Percentiles rank a stretch among this genome's conserved stretches.
Conservation (phyloP, 345 rosid genomes). For the Populus tremula region DNA sequence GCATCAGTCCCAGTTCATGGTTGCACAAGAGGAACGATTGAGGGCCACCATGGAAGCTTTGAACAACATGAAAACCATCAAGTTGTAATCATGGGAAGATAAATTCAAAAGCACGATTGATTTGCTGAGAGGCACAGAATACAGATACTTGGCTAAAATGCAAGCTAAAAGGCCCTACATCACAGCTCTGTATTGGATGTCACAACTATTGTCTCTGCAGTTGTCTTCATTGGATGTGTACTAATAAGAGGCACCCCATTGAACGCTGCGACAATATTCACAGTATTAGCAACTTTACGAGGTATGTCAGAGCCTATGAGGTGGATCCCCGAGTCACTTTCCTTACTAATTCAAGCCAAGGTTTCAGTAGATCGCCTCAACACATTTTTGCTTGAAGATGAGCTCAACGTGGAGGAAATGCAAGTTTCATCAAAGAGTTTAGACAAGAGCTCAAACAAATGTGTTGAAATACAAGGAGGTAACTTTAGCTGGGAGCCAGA, state of each 20-base stretch:
- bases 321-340: constrained; percentile 70
- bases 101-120: constrained; percentile 61
- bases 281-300: constrained; percentile 65
- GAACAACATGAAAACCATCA: constrained; percentile 71
- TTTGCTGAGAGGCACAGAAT: constrained; percentile 50
- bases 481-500: constrained; percentile 73
- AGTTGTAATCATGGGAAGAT: constrained; percentile 81
- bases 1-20: constrained; percentile 62
- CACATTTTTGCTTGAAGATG: constrained; percentile 58
- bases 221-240: constrained; percentile 60
- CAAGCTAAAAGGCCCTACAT: constrained; percentile 50
- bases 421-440: constrained; percentile 6
- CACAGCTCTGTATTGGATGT: constrained; percentile 60
- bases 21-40: constrained; percentile 64
- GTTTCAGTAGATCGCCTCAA: constrained; percentile 62
- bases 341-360: constrained; percentile 63
- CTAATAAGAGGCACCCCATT: constrained; percentile 53
- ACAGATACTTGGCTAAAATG: constrained; percentile 56
- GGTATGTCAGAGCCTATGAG: constrained; percentile 64
- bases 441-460: background rate
- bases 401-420: constrained; percentile 40
- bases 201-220: constrained; percentile 64
- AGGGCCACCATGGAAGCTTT: constrained; percentile 64
- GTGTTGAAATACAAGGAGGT: constrained; percentile 50
- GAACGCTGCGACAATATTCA: constrained; percentile 70